Conservation (phyloP, 2,329 filamentous ascomycete species). For the Pseudogymnoascus verrucosus region DNA sequence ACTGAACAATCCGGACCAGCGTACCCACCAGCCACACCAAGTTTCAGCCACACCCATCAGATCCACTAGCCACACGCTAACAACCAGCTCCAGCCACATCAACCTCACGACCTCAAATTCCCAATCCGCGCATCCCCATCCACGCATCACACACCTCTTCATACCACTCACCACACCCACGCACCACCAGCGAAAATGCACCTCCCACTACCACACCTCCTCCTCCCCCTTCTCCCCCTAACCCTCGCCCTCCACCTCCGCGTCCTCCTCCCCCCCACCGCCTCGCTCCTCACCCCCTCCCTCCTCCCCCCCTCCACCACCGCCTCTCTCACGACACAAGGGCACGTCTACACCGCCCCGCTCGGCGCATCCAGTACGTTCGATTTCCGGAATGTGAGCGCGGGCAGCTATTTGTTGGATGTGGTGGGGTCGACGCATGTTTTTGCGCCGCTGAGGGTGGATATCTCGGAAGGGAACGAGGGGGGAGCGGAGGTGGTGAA, state of each 20-base stretch:
- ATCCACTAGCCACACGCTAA: background rate
- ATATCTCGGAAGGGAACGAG: slow-evolving; percentile 41
- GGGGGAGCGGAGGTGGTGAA: slow-evolving; percentile 38
- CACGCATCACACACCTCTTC: slow-evolving; percentile 8
- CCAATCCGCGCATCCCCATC: slow-evolving; percentile 11
- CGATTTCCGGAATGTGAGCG: slow-evolving; percentile 62
- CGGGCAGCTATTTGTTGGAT: slow-evolving; percentile 73
- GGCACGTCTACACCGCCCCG: slow-evolving; percentile 46
- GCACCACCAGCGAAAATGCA: slow-evolving; percentile 27
- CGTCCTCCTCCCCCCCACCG: slow-evolving; percentile 20
- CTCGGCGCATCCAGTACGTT: slow-evolving; percentile 64
- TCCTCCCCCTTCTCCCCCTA: slow-evolving; percentile 31
- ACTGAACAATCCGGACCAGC: background rate
- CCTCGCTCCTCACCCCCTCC: slow-evolving; percentile 28
- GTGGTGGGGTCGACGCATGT: slow-evolving; percentile 66
- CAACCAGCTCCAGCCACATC: slow-evolving; percentile 1
- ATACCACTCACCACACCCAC: slow-evolving; percentile 12
- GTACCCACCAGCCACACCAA: background rate
- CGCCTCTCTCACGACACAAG: slow-evolving; percentile 55
- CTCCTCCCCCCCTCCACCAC: slow-evolving; percentile 49
- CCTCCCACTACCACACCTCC: slow-evolving; percentile 25
- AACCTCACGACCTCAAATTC: slow-evolving; percentile 1
- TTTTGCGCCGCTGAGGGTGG: slow-evolving; percentile 75
- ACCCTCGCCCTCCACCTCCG: slow-evolving; percentile 26
- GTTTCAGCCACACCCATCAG: background rate